Conservation (phyloP, 164 flowering plant species). For the Chloranthus sessilifolius region DNA sequence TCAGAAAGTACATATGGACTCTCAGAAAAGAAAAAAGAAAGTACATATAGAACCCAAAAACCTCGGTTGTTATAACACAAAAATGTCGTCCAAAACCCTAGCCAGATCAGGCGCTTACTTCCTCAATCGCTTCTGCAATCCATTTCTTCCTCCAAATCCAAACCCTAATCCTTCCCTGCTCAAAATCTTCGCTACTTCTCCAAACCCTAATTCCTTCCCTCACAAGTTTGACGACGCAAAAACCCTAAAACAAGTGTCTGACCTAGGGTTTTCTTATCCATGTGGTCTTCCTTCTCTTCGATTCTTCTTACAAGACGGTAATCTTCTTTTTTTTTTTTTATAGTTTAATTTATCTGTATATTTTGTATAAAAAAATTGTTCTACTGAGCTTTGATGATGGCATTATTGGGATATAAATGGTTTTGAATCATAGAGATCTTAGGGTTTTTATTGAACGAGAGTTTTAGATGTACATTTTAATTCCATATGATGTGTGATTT, state of each 20-base stretch:
- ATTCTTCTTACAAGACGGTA: conserved; percentile 74
- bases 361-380: no score
- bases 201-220: conserved; percentile 29
- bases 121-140: conserved; percentile 28
- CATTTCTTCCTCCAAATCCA: conserved; percentile 6
- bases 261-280: conserved; percentile 37
- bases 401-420: no score
- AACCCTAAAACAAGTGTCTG: conserved; percentile 11
- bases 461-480: no score
- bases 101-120: conserved; percentile 43
- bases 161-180: not conserved
- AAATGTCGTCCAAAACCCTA: conserved; percentile 61
- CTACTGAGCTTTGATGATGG: no score
- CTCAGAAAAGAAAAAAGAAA: no score
- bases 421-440: no score
- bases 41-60: no score
- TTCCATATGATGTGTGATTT: no score
- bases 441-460: no score
- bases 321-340: not conserved
- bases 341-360: no score
- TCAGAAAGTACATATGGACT: no score
- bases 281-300: conserved; percentile 54
- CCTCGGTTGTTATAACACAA: no score
- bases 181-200: conserved; percentile 15
- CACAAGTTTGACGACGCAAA: conserved; percentile 28